Evolutionary conservation across 371 early-diverging fungal species (phyloP).

Genomic region (Mucor racemosus): DNA sequence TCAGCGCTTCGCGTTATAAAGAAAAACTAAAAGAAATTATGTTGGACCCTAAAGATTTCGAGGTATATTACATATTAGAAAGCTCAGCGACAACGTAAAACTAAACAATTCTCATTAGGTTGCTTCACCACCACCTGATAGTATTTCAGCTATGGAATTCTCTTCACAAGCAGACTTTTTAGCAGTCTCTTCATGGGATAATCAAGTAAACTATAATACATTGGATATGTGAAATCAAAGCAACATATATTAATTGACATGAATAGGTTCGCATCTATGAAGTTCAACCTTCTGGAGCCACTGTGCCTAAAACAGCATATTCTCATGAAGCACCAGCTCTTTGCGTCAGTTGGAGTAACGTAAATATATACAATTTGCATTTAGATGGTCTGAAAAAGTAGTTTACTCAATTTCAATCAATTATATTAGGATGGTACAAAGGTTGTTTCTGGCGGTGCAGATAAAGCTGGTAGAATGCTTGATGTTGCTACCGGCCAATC

Average conservation of each 20-base stretch:
- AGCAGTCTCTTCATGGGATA: conserved; percentile 93
- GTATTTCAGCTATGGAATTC: conserved; percentile 81
- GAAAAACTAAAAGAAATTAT: not conserved
- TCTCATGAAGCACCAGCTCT: conserved; percentile 87
- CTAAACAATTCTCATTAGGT: conserved; percentile 48
- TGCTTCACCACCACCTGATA: conserved; percentile 78
- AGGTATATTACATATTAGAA: conserved; percentile 9
- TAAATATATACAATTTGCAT: conserved; percentile 33
- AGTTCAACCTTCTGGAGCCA: conserved; percentile 72
- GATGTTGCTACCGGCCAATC: conserved; percentile 82
- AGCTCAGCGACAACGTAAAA: not conserved
- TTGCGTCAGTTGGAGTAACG: conserved; percentile 86
- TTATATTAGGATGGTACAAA: conserved; percentile 81
- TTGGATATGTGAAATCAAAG: not conserved
- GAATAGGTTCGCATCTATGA: conserved; percentile 90
- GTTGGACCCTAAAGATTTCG: conserved; percentile 39
- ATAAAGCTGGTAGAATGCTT: conserved; percentile 81
- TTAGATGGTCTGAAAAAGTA: not conserved
- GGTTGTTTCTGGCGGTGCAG: conserved; percentile 85
- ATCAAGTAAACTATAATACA: conserved; percentile 63
- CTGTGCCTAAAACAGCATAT: conserved; percentile 79
- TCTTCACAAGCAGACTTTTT: conserved; percentile 82
- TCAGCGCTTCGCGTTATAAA: not conserved
- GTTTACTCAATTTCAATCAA: not conserved
- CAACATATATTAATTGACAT: not conserved